phyloP scores from a whole-genome alignment of 441 rosid species.

The Pelargonium citronellum region DNA sequence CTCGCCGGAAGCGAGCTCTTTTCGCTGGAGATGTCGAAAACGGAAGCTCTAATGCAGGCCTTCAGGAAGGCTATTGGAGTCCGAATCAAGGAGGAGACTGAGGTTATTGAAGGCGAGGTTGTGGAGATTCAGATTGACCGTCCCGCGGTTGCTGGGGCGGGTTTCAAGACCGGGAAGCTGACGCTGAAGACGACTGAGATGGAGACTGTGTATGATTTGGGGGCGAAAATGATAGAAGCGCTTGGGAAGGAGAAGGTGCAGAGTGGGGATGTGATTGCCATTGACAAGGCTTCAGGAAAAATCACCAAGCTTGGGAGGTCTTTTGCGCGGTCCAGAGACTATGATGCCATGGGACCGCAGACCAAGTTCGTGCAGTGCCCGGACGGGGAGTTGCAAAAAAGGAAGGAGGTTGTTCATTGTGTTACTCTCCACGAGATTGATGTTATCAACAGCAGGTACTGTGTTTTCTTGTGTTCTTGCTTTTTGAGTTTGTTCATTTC shows the following conservation, averaged over 20 bases:
- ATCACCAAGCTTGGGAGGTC: constrained; percentile 86
- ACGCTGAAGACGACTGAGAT: constrained; percentile 91
- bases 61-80: constrained; percentile 80
- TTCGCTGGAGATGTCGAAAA: constrained; percentile 88
- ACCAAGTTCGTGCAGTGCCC: constrained; percentile 95
- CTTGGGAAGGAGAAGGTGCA: constrained; percentile 84
- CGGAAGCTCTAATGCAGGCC: constrained; percentile 78
- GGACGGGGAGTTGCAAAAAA: constrained; percentile 88
- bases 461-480: background rate
- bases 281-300: constrained; percentile 84
- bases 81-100: constrained; percentile 81
- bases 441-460: constrained; percentile 92
- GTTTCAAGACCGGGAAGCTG: constrained; percentile 76
- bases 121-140: constrained; percentile 85
- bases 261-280: constrained; percentile 86
- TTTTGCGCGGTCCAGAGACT: constrained; percentile 79
- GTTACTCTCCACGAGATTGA: constrained; percentile 93
- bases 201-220: constrained; percentile 90
- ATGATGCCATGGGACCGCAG: constrained; percentile 91
- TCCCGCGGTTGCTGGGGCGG: constrained; percentile 70
- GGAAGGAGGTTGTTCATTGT: constrained; percentile 96
- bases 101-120: constrained; percentile 81
- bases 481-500: background rate
- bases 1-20: constrained; percentile 78
- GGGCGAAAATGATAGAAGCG: constrained; percentile 83